Conservation (phyloP, 331 rosid genomes). For the Pyracantha coccinea region DNA sequence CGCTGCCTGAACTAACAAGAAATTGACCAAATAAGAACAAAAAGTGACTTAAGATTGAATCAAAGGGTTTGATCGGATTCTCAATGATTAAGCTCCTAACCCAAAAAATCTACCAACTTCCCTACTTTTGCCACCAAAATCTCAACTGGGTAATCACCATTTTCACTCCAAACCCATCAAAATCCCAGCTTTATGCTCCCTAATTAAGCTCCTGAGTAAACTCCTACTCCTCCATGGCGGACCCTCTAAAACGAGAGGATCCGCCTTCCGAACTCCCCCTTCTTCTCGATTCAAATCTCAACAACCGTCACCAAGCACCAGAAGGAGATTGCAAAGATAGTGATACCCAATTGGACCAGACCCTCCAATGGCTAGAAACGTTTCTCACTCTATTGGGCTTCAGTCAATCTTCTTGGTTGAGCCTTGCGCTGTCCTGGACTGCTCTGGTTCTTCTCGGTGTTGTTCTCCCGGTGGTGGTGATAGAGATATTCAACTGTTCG, state of each 20-base stretch:
- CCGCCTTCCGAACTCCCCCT: constrained; percentile 21
- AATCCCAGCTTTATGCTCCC: background rate
- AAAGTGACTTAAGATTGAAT: background rate
- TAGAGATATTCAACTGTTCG: constrained; percentile 27
- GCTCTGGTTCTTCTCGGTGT: constrained; percentile 38
- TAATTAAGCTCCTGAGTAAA: background rate
- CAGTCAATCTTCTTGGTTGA: constrained; percentile 23
- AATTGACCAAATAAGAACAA: no score
- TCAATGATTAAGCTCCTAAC: background rate
- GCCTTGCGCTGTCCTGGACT: constrained; percentile 36
- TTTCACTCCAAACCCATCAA: background rate
- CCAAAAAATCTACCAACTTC: background rate
- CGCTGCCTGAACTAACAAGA: background rate
- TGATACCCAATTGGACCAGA: constrained; percentile 30
- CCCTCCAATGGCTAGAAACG: constrained; percentile 34
- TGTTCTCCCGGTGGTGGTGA: constrained; percentile 36
- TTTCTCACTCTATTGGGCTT: constrained; percentile 48
- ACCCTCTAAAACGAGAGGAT: constrained; percentile 24
- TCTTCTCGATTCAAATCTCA: constrained; percentile 17
- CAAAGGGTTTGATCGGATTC: background rate
- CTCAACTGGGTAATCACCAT: constrained; percentile 10
- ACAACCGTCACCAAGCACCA: background rate
- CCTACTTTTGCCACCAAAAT: background rate
- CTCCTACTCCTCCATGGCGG: constrained; percentile 14
- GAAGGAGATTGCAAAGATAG: constrained; percentile 17